A percentile compares a stretch with the other conserved stretches of the same genome.
Conservation (phyloP, 225 moss, liverwort and hornwort species). For the Physcomitrellopsis africana region DNA sequence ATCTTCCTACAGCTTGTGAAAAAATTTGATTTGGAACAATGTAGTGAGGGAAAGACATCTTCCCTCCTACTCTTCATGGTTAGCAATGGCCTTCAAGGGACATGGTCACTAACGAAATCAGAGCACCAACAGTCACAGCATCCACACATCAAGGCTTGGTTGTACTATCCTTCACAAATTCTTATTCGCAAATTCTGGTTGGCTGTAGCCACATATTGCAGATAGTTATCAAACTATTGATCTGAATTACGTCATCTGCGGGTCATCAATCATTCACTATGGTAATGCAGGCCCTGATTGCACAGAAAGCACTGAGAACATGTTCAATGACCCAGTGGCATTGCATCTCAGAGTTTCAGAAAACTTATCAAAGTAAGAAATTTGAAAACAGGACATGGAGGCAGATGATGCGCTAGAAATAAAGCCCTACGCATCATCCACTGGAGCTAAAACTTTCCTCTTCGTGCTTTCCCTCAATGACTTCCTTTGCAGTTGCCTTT, state of each 20-base stretch:
- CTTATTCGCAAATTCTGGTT: not conserved
- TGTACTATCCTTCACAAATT: not conserved
- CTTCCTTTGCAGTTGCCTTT: conserved; percentile 18
- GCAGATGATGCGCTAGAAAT: too few relatives aligned
- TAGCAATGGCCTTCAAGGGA: conserved; percentile 16
- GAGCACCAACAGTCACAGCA: not conserved
- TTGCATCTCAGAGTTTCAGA: not conserved
- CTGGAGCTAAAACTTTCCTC: conserved; percentile 47
- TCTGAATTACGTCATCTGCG: too few relatives aligned
- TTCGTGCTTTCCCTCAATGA: not conserved
- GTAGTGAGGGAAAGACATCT: not conserved
- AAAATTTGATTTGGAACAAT: conserved; percentile 21
- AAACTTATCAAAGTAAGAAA: not conserved
- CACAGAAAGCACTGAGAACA: too few relatives aligned
- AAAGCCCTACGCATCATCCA: conserved; percentile 14
- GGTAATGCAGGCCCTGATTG: too few relatives aligned
- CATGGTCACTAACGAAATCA: not conserved
- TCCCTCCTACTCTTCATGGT: conserved; percentile 20
- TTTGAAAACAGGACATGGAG: not conserved
- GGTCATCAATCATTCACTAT: too few relatives aligned
- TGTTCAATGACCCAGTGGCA: too few relatives aligned
- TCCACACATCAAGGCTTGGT: not conserved
- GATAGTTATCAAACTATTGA: too few relatives aligned
- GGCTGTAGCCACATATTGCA: too few relatives aligned
- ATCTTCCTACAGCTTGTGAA: conserved; percentile 29